A percentile compares a stretch with the other conserved stretches of the same genome.
Conservation (phyloP, 352 stramenopile species). For the Phytopythium sindhum region DNA sequence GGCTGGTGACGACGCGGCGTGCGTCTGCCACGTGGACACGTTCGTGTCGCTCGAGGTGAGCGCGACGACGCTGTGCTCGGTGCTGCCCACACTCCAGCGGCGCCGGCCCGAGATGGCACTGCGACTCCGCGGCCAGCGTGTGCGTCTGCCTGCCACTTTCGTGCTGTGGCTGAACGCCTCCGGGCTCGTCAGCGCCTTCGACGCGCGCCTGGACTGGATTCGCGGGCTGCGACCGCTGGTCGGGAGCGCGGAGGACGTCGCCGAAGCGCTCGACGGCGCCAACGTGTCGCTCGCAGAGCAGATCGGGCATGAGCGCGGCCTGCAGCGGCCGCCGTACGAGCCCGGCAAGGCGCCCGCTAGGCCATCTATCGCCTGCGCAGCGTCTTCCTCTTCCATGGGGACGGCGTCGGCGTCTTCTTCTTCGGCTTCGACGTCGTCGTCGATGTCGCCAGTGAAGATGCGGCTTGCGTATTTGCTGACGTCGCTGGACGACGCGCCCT, state of each 20-base stretch:
- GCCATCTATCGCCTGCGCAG: neutral
- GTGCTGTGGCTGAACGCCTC: constrained; percentile 13
- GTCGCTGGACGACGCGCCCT: neutral
- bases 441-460: neutral
- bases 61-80: constrained; percentile 7
- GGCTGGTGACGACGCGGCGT: neutral
- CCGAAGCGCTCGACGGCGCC: constrained; percentile 14
- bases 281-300: constrained; percentile 15
- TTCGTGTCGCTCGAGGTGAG: constrained; percentile 11
- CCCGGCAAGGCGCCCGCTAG: neutral
- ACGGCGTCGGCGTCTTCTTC: neutral
- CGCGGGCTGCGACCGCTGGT: constrained; percentile 15
- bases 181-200: constrained; percentile 7
- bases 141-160: constrained; percentile 13
- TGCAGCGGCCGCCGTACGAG: neutral
- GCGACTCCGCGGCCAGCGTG: constrained; percentile 6
- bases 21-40: constrained; percentile 11
- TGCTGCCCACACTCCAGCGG: constrained; percentile 10
- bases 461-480: constrained; percentile 14
- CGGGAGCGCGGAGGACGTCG: constrained; percentile 13
- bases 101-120: constrained; percentile 5
- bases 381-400: neutral
- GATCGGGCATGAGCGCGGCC: constrained; percentile 5
- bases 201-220: constrained; percentile 12
- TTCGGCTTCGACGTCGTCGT: neutral